A percentile compares a stretch with the other conserved stretches of the same genome.
phyloP scores from a whole-genome alignment of 2,329 filamentous ascomycete genomes.

The Phialocephala sp. region DNA sequence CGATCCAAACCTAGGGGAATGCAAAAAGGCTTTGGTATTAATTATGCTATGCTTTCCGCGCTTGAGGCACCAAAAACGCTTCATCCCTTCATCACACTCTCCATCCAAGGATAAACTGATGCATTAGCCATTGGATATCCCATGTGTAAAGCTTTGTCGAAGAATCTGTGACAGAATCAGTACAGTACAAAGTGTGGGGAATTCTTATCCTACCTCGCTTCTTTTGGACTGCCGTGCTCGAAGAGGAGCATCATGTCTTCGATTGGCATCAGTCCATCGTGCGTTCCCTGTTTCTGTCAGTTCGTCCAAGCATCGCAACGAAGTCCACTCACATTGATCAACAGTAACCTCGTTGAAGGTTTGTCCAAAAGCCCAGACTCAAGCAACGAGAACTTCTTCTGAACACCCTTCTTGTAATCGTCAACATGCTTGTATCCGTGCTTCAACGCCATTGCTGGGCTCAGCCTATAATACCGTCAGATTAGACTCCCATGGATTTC shows the following conservation, averaged over 20 bases:
- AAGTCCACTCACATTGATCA: slow-evolving; percentile 59
- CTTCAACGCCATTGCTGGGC: slow-evolving; percentile 63
- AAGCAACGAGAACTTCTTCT: slow-evolving; percentile 67
- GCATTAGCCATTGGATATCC: slow-evolving; percentile 67
- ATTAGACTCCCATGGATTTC: background rate
- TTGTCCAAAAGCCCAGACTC: slow-evolving; percentile 62
- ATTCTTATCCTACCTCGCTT: slow-evolving; percentile 54
- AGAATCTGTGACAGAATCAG: slow-evolving; percentile 48
- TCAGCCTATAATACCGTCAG: slow-evolving; percentile 44
- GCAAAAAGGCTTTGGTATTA: too few relatives aligned
- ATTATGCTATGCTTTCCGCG: background rate
- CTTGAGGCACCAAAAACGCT: background rate
- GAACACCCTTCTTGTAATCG: slow-evolving; percentile 59
- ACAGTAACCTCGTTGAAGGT: slow-evolving; percentile 60
- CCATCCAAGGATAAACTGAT: slow-evolving; percentile 66
- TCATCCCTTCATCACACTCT: slow-evolving; percentile 48
- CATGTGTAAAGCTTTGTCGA: slow-evolving; percentile 67
- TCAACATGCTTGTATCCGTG: slow-evolving; percentile 63
- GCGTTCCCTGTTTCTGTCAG: slow-evolving; percentile 53
- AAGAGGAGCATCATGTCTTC: slow-evolving; percentile 70
- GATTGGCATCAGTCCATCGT: slow-evolving; percentile 70
- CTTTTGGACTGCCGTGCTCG: slow-evolving; percentile 69
- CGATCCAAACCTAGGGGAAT: background rate
- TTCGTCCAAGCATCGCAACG: background rate
- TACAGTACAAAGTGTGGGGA: background rate